Evolutionary conservation across 495 filamentous ascomycete genomes (phyloP).

Genomic region (Geoglossum glabrum): DNA sequence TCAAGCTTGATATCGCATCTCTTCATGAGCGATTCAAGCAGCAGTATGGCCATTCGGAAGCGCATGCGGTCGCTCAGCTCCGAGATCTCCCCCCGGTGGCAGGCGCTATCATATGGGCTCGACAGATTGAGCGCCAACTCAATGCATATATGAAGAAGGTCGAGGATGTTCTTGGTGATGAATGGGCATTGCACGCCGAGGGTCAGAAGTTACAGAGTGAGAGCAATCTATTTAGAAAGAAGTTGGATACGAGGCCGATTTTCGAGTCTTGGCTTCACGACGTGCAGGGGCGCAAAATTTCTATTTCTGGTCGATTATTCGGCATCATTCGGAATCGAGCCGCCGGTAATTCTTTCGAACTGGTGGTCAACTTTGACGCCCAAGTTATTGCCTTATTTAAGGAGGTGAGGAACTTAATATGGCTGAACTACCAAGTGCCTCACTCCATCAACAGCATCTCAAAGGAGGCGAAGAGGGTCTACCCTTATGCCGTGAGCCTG

Average conservation of each 20-base stretch:
- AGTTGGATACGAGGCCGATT: slow-evolving; percentile 78
- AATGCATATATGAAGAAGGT: slow-evolving; percentile 95
- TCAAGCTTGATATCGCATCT: slow-evolving; percentile 80
- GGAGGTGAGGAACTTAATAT: slow-evolving; percentile 89
- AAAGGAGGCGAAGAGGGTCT: slow-evolving; percentile 91
- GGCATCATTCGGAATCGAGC: slow-evolving; percentile 71
- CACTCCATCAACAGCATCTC: slow-evolving; percentile 87
- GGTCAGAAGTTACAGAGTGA: slow-evolving; percentile 83
- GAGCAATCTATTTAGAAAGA: slow-evolving; percentile 80
- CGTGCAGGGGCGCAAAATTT: slow-evolving; percentile 64
- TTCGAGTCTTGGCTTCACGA: slow-evolving; percentile 92
- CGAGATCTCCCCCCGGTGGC: slow-evolving; percentile 89
- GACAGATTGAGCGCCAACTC: slow-evolving; percentile 88
- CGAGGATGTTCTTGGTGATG: slow-evolving; percentile 78
- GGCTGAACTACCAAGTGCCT: slow-evolving; percentile 81
- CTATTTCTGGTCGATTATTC: slow-evolving; percentile 81
- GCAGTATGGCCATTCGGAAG: slow-evolving; percentile 94
- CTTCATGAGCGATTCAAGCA: slow-evolving; percentile 96
- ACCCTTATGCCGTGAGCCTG: slow-evolving; percentile 88
- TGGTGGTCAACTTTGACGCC: slow-evolving; percentile 87
- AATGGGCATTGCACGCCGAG: slow-evolving; percentile 86
- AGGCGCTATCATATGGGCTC: slow-evolving; percentile 89
- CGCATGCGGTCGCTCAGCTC: slow-evolving; percentile 91
- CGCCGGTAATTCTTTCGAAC: slow-evolving; percentile 64
- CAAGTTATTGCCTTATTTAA: slow-evolving; percentile 97